phyloP scores from a whole-genome alignment of 108 stramenopile genomes.

The Thalassiosira profunda region DNA sequence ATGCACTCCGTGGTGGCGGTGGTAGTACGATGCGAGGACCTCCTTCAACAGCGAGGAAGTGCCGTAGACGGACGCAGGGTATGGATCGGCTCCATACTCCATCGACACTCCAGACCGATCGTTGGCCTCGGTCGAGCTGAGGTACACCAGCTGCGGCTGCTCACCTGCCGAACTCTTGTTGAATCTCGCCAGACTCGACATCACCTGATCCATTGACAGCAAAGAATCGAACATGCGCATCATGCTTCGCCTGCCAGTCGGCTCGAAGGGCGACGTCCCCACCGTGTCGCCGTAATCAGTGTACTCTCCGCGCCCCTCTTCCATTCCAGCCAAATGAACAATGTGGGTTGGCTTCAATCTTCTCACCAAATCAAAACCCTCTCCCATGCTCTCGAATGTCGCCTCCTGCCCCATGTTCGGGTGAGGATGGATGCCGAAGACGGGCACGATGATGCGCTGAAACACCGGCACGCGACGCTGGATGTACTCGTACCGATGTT shows the following conservation, averaged over 20 bases:
- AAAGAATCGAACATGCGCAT: slow-evolving; percentile 55
- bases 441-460: slow-evolving; percentile 27
- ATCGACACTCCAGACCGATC: slow-evolving; percentile 36
- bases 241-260: slow-evolving; percentile 30
- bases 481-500: slow-evolving; percentile 35
- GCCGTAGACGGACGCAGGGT: slow-evolving; percentile 38
- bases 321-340: slow-evolving; percentile 49
- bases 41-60: slow-evolving; percentile 43
- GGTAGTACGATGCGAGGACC: slow-evolving; percentile 47
- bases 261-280: slow-evolving; percentile 29
- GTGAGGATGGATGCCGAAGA: slow-evolving; percentile 50
- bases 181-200: slow-evolving; percentile 20
- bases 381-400: slow-evolving; percentile 15
- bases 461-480: slow-evolving; percentile 36
- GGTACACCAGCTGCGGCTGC: slow-evolving; percentile 40
- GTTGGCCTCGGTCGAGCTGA: slow-evolving; percentile 43
- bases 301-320: slow-evolving; percentile 37
- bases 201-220: slow-evolving; percentile 47
- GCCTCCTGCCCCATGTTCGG: slow-evolving; percentile 34
- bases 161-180: too few species aligned
- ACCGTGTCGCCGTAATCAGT: slow-evolving; percentile 43
- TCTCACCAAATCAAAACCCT: slow-evolving; percentile 26
- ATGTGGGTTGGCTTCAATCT: slow-evolving; percentile 59
- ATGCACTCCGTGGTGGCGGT: slow-evolving; percentile 43
- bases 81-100: neutral